Percentiles rank a stretch among this genome's conserved stretches.
These are phyloP conservation scores for Diplodia mutila DNA, from an alignment of 2,329 filamentous ascomycete species.

Conservation along the genomic window DNA sequence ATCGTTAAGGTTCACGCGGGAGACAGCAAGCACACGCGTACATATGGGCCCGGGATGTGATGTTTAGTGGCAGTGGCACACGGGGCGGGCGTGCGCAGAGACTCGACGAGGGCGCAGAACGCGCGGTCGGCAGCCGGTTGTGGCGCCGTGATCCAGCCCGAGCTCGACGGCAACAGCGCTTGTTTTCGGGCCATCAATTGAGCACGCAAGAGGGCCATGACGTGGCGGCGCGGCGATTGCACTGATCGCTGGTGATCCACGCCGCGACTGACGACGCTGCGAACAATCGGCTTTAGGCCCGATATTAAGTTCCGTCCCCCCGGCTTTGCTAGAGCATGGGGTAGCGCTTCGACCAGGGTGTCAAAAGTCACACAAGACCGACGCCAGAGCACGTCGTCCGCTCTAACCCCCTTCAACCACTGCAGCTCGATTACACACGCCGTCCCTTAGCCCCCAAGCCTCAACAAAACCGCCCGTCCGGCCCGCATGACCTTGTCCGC, in stretches of 20 bases:
- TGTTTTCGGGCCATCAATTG: neutral
- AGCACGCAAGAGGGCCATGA: slow-evolving; percentile 16
- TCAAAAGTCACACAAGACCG: slow-evolving; percentile 17
- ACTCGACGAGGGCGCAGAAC: neutral
- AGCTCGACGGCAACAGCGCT: neutral
- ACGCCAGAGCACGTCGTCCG: slow-evolving; percentile 22
- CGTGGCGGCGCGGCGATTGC: slow-evolving; percentile 15
- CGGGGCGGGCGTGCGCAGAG: neutral
- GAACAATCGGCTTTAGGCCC: slow-evolving; percentile 15
- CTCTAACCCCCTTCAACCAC: slow-evolving; percentile 12
- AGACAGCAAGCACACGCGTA: neutral
- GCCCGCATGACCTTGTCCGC: slow-evolving; percentile 16
- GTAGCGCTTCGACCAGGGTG: neutral
- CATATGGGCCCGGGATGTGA: neutral
- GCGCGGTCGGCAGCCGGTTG: slow-evolving; percentile 9
- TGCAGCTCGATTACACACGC: slow-evolving; percentile 8
- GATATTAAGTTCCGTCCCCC: slow-evolving; percentile 13
- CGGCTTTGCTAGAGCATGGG: slow-evolving; percentile 10
- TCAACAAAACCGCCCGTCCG: neutral
- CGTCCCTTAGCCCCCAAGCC: neutral
- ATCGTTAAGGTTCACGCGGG: neutral
- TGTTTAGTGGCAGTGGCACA: neutral
- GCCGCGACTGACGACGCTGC: neutral
- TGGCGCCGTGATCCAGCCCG: neutral
- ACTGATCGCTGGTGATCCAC: slow-evolving; percentile 18